These are phyloP conservation scores for Botrytis paeoniae DNA, from an alignment of 2,329 filamentous ascomycete species.

Conservation along the genomic window DNA sequence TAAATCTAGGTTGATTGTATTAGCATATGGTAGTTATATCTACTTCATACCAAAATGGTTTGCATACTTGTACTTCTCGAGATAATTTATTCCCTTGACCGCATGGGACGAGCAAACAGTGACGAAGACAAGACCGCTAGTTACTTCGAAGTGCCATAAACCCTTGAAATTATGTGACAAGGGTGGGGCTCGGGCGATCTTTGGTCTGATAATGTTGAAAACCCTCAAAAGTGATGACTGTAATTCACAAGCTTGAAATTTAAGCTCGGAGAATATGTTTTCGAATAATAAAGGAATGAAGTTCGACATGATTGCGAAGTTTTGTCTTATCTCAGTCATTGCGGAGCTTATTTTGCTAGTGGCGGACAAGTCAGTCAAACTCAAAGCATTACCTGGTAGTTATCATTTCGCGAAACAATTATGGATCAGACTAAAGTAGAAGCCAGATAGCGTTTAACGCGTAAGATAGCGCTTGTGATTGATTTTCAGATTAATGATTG, in stretches of 20 bases:
- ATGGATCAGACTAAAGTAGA: neutral
- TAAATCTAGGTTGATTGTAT: neutral
- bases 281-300: neutral
- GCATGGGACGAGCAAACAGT: neutral
- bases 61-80: neutral
- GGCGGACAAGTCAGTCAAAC: neutral
- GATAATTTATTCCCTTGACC: neutral
- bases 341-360: conserved; percentile 6
- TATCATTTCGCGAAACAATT: neutral
- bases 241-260: neutral
- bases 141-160: neutral
- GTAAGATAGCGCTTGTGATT: conserved; percentile 19
- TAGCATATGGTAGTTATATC: neutral
- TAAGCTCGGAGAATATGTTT: neutral
- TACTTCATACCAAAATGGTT: neutral
- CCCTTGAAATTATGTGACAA: neutral
- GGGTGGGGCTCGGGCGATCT: neutral
- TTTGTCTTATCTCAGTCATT: conserved; percentile 2
- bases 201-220: neutral
- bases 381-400: neutral
- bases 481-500: neutral
- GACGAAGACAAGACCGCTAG: neutral
- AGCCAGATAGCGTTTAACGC: conserved; percentile 19
- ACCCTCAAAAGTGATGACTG: neutral
- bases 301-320: neutral